Evolutionary conservation across 2,329 filamentous ascomycete genomes (phyloP), one percentile per base, ranked within the genome.

Genomic region (Ophiocordyceps camponoti-leonardi): DNA sequence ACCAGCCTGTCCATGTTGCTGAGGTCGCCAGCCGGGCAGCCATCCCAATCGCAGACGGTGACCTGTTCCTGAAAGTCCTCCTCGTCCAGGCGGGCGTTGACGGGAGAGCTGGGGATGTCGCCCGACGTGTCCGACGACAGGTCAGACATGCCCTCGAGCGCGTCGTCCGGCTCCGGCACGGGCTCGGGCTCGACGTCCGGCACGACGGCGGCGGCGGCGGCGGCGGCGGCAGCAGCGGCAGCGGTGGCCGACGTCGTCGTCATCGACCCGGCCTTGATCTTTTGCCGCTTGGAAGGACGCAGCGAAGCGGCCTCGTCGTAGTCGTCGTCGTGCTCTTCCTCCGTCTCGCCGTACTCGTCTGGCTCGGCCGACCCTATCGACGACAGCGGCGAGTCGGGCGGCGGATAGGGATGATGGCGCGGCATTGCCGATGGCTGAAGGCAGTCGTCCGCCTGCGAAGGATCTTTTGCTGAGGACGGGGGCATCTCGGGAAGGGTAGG

Each of bases 101-200:
- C 67, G 16, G 79, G 79, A 1, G 81, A 85, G 57, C 77, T 81
- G 23, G 84, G 84, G 43, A 88, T 77, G 47, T 86, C 87, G 61
- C 86, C 86, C 31, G 85, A 88, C 44, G 85, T 93, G 63, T 98
- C 92, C 45, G 85, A 86, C 8, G 87, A 94, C 49, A 96, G 81
- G 45, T 87, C 83, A 44, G 77, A 77, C 65, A 75, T 65, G 53
- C 67, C 71, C 49, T 75, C 72, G 41, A 77, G 65, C 53, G 73
- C 61, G 61, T 78, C 61, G 61, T 78, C 62, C 48, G 72, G 61
- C 44, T 71, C 65, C 13, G 65, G 65, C 3, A 67, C 67, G 10
- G 65, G 58, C 41, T 73, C 70, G 43, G 61, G 61, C 46, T 70
- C 67, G 23, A 57, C 61, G 20, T 65, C 63, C 28, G 58, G 61